Percentiles rank a stretch among this genome's conserved stretches.
Evolutionary conservation across 2,329 filamentous ascomycete genomes (phyloP).

Genomic region (Botrytis medusae): DNA sequence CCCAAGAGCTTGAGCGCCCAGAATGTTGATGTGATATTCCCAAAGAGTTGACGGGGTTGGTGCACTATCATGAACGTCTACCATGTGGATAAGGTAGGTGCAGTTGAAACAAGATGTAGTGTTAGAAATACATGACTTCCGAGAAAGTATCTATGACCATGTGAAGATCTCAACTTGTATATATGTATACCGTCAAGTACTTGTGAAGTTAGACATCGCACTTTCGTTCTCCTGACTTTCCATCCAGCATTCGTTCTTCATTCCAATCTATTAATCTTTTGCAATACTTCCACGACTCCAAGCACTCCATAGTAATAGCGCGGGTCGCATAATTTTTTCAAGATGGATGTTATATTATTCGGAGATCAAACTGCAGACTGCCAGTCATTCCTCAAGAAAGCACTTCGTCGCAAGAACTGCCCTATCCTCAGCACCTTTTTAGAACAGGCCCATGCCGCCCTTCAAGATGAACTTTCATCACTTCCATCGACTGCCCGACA

Average conservation of each 20-base stretch:
- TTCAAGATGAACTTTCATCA: constrained; percentile 59
- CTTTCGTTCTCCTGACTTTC: neutral
- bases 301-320: constrained; percentile 16
- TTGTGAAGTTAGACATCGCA: neutral
- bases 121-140: neutral
- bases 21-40: neutral
- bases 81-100: constrained; percentile 8
- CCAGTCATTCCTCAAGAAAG: constrained; percentile 28
- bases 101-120: constrained; percentile 7
- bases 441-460: constrained; percentile 54
- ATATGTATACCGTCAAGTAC: constrained; percentile 17
- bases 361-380: constrained; percentile 31
- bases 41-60: neutral
- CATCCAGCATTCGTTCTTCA: neutral
- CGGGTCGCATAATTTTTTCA: constrained; percentile 24
- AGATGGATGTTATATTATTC: constrained; percentile 32
- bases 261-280: neutral
- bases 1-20: constrained; percentile 8
- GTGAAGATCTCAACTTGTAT: constrained; percentile 14
- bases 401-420: constrained; percentile 27
- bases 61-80: constrained; percentile 12
- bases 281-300: neutral
- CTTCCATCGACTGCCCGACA: constrained; percentile 57
- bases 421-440: constrained; percentile 48
- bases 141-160: neutral